phyloP scores from a whole-genome alignment of 177 flowering plant genomes.

The Vitis hybrid region DNA sequence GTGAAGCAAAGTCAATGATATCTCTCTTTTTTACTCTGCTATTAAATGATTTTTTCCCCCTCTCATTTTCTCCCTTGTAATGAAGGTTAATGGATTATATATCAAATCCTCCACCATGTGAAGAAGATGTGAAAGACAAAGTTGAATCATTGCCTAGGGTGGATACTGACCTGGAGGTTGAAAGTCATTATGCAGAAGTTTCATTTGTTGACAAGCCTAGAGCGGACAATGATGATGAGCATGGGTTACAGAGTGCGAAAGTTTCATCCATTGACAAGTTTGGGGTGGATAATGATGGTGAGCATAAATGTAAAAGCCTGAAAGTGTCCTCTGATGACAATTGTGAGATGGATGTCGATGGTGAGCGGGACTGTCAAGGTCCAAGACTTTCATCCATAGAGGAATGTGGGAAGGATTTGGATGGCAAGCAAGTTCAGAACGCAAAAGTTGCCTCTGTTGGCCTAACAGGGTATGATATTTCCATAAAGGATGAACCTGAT shows the following conservation, averaged over 20 bases:
- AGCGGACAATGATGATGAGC: not conserved
- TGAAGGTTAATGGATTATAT: constrained; percentile 20
- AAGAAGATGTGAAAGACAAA: not conserved
- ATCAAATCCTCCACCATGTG: constrained; percentile 2
- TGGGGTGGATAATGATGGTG: not conserved
- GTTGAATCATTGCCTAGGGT: not conserved
- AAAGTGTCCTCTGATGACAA: constrained; percentile 15
- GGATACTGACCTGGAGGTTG: constrained; percentile 8
- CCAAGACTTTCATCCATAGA: constrained; percentile 6
- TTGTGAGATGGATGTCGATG: constrained; percentile 10
- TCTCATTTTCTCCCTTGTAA: not conserved
- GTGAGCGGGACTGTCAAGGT: constrained; percentile 11
- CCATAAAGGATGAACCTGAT: constrained; percentile 4
- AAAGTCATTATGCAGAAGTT: not conserved
- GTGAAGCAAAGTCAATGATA: not conserved
- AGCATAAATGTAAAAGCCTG: constrained; percentile 7
- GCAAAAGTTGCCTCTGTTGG: constrained; percentile 12
- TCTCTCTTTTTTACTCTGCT: not conserved
- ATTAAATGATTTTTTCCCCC: not conserved
- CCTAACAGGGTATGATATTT: not conserved
- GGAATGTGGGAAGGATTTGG: constrained; percentile 14
- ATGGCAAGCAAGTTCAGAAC: constrained; percentile 12
- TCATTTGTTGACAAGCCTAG: constrained; percentile 6
- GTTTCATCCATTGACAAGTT: constrained; percentile 8
- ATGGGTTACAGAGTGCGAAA: constrained; percentile 3